Percentiles rank a stretch among this genome's conserved stretches.
phyloP scores from a whole-genome alignment of 768 basidiomycete species.

The Lactarius deliciosus region DNA sequence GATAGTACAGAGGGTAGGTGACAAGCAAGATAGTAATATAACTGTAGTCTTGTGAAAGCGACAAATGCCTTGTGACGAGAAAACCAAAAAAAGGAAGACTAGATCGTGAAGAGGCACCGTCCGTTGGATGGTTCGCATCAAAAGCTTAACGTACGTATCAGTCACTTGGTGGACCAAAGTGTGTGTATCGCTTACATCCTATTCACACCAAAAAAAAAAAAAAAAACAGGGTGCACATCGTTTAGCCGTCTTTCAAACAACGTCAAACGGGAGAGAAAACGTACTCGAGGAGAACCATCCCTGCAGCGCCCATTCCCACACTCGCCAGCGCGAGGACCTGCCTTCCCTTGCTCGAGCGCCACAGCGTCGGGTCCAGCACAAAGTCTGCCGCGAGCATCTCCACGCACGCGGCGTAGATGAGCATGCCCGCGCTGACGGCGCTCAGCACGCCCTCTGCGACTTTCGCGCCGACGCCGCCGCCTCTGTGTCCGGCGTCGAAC shows the following conservation, averaged over 20 bases:
- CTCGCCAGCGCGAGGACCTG: slow-evolving; percentile 60
- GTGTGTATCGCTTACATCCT: background rate
- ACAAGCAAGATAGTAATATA: background rate
- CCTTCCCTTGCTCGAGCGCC: slow-evolving; percentile 40
- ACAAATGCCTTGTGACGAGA: background rate
- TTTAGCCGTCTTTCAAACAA: background rate
- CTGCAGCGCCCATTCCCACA: slow-evolving; percentile 56
- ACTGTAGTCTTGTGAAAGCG: background rate
- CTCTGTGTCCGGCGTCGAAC: slow-evolving; percentile 40
- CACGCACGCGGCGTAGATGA: slow-evolving; percentile 79
- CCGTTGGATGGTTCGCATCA: background rate
- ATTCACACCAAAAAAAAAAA: background rate
- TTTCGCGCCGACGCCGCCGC: slow-evolving; percentile 45
- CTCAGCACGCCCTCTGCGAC: slow-evolving; percentile 74
- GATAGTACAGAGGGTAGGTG: background rate
- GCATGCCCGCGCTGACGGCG: slow-evolving; percentile 80
- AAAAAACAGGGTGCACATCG: background rate
- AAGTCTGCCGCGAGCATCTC: slow-evolving; percentile 90
- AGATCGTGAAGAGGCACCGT: background rate
- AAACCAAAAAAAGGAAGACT: background rate
- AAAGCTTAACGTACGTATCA: background rate
- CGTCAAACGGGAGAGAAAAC: slow-evolving; percentile 16
- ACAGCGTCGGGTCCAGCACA: slow-evolving; percentile 64
- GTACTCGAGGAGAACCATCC: slow-evolving; percentile 61
- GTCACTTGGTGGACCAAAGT: background rate